These are phyloP conservation scores for Penicillium sp. DNA, from an alignment of 2,329 filamentous ascomycete genomes.

Conservation along the genomic window DNA sequence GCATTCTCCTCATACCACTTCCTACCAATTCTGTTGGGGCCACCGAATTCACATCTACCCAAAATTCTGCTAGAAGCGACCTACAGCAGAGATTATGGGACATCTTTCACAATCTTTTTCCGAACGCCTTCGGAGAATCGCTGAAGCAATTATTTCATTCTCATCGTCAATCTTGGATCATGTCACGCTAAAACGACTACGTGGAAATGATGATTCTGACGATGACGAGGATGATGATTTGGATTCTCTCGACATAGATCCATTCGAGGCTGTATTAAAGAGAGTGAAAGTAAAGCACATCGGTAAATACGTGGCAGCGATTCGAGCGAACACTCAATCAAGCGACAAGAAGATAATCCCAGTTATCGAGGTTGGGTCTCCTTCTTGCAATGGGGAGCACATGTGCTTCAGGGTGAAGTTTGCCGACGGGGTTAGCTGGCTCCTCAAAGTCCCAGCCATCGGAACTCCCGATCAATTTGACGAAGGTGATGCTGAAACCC, in stretches of 20 bases:
- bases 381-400: neutral
- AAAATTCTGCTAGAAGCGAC: neutral
- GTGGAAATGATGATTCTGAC: neutral
- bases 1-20: neutral
- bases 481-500: neutral
- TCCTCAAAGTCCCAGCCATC: slow-evolving; percentile 4
- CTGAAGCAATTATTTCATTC: neutral
- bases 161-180: neutral
- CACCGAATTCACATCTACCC: neutral
- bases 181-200: neutral
- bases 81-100: neutral
- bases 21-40: neutral
- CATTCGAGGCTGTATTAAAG: neutral
- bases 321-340: neutral
- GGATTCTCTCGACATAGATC: neutral
- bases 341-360: neutral
- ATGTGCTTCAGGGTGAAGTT: neutral
- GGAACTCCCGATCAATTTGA: slow-evolving; percentile 4
- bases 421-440: slow-evolving; percentile 1
- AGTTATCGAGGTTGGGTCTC: neutral
- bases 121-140: neutral
- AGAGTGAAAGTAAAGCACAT: neutral
- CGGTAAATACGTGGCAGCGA: neutral
- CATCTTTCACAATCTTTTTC: neutral
- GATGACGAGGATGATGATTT: neutral